phyloP scores from a whole-genome alignment of 176 grass and related monocot genomes.

The Carex littledalei region DNA sequence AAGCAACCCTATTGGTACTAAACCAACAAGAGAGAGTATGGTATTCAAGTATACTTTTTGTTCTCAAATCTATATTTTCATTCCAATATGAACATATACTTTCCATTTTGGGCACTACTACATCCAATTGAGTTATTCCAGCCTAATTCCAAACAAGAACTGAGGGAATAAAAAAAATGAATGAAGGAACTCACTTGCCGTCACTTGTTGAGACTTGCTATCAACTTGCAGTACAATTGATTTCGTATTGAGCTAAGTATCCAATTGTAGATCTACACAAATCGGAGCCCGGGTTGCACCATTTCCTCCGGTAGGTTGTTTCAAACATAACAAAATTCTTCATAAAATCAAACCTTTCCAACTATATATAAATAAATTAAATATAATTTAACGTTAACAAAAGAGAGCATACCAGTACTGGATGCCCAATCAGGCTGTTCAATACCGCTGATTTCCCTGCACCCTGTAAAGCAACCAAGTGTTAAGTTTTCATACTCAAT shows the following conservation, averaged over 20 bases:
- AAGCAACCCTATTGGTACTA: neutral
- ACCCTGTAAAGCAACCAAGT: constrained; percentile 40
- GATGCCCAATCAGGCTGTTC: constrained; percentile 92
- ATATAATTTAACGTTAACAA: neutral
- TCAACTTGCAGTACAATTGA: constrained; percentile 91
- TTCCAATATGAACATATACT: neutral
- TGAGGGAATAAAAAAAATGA: neutral
- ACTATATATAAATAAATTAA: neutral
- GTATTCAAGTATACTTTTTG: neutral
- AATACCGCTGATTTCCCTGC: constrained; percentile 89
- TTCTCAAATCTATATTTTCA: neutral
- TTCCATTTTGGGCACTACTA: neutral
- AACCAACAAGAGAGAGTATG: neutral
- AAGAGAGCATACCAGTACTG: constrained; percentile 65
- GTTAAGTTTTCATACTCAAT: neutral
- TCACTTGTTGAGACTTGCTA: constrained; percentile 98
- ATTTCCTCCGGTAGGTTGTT: constrained; percentile 90
- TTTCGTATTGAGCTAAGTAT: constrained; percentile 70
- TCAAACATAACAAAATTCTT: neutral
- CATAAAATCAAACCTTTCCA: neutral
- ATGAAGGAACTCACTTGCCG: constrained; percentile 63
- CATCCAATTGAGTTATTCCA: neutral
- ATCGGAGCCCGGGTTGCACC: constrained; percentile 89
- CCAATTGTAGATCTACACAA: constrained; percentile 65
- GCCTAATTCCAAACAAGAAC: neutral